These are phyloP conservation scores for Phytophthora multivora DNA, from an alignment of 352 stramenopile genomes.

Conservation along the genomic window DNA sequence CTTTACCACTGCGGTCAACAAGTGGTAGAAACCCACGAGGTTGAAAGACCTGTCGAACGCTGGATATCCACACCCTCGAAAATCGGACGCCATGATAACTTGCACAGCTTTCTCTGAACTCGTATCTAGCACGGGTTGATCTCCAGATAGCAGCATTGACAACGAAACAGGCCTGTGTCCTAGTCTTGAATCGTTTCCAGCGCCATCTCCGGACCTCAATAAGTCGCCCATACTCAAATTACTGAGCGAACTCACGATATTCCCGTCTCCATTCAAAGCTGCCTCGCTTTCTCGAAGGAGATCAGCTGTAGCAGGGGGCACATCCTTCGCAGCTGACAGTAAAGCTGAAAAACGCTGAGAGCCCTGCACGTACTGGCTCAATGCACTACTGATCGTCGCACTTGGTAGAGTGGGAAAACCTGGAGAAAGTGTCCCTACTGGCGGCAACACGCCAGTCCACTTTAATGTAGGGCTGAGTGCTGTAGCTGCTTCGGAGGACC, in stretches of 20 bases:
- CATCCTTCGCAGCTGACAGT: constrained; percentile 52
- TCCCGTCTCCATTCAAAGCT: constrained; percentile 58
- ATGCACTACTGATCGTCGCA: constrained; percentile 3
- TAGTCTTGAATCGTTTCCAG: not conserved
- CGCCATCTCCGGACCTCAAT: constrained; percentile 7
- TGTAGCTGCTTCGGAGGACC: constrained; percentile 4
- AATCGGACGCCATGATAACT: constrained; percentile 55
- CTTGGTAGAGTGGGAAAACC: constrained; percentile 20
- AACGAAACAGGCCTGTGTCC: constrained; percentile 19
- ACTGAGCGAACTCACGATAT: constrained; percentile 46
- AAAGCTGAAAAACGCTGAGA: constrained; percentile 62
- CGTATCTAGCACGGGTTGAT: constrained; percentile 11
- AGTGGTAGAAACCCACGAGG: constrained; percentile 66
- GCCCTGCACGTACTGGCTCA: too few species aligned
- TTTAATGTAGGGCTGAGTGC: constrained; percentile 8
- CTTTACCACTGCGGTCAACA: constrained; percentile 37
- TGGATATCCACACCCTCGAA: constrained; percentile 65
- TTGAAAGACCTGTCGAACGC: constrained; percentile 52
- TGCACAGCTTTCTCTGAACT: constrained; percentile 28
- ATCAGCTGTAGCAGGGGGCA: constrained; percentile 49
- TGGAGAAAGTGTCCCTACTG: constrained; percentile 27
- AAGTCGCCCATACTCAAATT: constrained; percentile 64
- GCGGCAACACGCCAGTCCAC: constrained; percentile 27
- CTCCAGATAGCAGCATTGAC: constrained; percentile 41
- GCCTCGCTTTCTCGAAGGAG: constrained; percentile 69